Conservation (phyloP, 192 early-diverging fungal species). For the Backusella tarrabulga region DNA sequence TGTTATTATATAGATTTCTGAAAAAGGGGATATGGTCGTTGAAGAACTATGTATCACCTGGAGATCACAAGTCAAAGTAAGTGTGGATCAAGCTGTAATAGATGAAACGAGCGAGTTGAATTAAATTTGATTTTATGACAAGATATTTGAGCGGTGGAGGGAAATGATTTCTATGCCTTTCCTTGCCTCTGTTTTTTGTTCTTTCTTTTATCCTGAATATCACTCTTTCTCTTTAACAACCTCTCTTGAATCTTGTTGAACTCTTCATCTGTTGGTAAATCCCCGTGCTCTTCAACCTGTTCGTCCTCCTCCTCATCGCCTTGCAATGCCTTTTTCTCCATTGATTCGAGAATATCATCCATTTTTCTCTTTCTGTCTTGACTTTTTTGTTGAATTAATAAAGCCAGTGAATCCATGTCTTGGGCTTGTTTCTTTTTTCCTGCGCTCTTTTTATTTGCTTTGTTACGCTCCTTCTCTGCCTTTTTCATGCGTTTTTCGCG, state of each 20-base stretch:
- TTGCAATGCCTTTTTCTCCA: slow-evolving; percentile 51
- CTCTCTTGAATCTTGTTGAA: slow-evolving; percentile 59
- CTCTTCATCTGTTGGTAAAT: slow-evolving; percentile 61
- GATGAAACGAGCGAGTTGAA: not conserved
- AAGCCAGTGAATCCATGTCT: slow-evolving; percentile 42
- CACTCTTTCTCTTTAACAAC: slow-evolving; percentile 47
- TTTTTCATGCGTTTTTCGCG: slow-evolving; percentile 55
- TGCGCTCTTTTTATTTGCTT: slow-evolving; percentile 52
- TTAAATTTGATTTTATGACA: not conserved
- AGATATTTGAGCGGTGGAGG: not conserved
- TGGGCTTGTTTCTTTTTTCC: slow-evolving; percentile 40
- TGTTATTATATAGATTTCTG: slow-evolving; percentile 12
- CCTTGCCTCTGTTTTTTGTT: not conserved
- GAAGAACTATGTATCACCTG: slow-evolving; percentile 44
- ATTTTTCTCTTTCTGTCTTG: slow-evolving; percentile 50
- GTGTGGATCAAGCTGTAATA: not conserved
- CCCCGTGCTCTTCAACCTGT: slow-evolving; percentile 49
- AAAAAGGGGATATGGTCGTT: slow-evolving; percentile 52
- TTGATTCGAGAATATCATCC: slow-evolving; percentile 57
- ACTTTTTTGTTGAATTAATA: slow-evolving; percentile 55
- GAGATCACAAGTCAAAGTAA: slow-evolving; percentile 38
- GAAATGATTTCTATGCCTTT: not conserved
- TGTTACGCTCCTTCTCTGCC: slow-evolving; percentile 61
- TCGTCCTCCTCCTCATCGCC: slow-evolving; percentile 53
- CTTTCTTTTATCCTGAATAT: not conserved